These are phyloP conservation scores for Ceratocystis alfenasii DNA, from an alignment of 2,329 filamentous ascomycete species.

Conservation along the genomic window DNA sequence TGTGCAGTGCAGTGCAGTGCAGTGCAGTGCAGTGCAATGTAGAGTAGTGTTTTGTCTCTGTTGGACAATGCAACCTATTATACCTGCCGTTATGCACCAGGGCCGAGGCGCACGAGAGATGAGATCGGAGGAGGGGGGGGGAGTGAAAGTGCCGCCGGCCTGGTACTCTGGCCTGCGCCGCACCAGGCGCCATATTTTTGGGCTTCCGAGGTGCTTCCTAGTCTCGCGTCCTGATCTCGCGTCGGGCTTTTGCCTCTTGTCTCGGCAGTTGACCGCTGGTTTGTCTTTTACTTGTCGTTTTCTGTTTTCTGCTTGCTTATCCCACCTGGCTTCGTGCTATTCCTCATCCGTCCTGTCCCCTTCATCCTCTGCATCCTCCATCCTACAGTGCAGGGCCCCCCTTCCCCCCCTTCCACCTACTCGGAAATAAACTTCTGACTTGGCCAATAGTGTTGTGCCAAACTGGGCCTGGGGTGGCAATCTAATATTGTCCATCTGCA, in stretches of 20 bases:
- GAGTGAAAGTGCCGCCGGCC: too few species aligned
- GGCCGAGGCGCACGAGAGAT: too few species aligned
- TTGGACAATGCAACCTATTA: not conserved
- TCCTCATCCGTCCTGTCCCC: not conserved
- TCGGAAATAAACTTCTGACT: conserved; percentile 5
- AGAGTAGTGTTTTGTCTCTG: not conserved
- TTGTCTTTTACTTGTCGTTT: not conserved
- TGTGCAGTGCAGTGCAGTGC: too few species aligned
- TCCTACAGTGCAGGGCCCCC: not conserved
- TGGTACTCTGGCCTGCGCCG: too few species aligned
- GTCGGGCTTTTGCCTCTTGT: not conserved
- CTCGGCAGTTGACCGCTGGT: not conserved
- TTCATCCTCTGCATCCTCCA: not conserved
- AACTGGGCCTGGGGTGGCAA: not conserved
- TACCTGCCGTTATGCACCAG: too few species aligned
- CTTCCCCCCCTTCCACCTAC: not conserved
- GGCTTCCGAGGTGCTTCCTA: too few species aligned
- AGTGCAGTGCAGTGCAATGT: not conserved
- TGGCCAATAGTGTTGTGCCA: not conserved
- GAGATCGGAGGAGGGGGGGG: too few species aligned
- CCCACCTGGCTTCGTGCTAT: not conserved
- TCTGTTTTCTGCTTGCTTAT: not conserved
- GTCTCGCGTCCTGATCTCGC: too few species aligned
- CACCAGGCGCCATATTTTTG: too few species aligned
- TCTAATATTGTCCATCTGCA: conserved; percentile 10